A percentile compares a stretch with the other conserved stretches of the same genome.
phyloP scores from a whole-genome alignment of 2,329 filamentous ascomycete species.

The Aureobasidium pullulans region DNA sequence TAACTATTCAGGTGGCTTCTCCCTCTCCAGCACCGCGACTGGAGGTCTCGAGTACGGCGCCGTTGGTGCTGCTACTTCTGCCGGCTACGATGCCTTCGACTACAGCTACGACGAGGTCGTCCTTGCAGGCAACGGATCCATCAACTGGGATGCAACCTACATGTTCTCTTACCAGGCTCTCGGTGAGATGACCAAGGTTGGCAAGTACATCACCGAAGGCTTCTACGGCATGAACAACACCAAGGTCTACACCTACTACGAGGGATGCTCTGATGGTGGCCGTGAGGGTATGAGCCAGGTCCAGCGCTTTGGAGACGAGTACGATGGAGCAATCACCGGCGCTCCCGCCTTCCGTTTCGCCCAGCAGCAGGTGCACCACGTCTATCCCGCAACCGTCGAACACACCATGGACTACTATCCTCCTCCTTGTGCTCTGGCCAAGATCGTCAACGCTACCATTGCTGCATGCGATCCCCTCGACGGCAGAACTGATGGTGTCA shows the following conservation, averaged over 20 bases:
- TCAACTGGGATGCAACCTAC: conserved; percentile 44
- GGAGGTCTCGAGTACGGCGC: conserved; percentile 39
- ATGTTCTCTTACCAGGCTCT: conserved; percentile 47
- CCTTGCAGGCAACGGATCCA: conserved; percentile 37
- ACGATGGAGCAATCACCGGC: conserved; percentile 40
- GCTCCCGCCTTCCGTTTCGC: conserved; percentile 42
- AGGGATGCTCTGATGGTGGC: conserved; percentile 49
- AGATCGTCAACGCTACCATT: conserved; percentile 50
- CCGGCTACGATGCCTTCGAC: conserved; percentile 43
- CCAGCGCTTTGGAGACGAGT: conserved; percentile 44
- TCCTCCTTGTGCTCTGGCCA: conserved; percentile 40
- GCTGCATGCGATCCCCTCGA: conserved; percentile 49
- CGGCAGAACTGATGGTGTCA: conserved; percentile 47
- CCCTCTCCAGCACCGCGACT: conserved; percentile 32
- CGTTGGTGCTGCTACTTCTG: conserved; percentile 41
- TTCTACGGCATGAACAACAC: conserved; percentile 29
- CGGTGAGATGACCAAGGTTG: conserved; percentile 44
- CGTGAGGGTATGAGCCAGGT: conserved; percentile 44
- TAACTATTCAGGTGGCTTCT: conserved; percentile 26
- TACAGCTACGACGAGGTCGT: conserved; percentile 31
- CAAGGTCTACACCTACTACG: conserved; percentile 43
- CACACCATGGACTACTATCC: conserved; percentile 35
- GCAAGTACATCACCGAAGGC: conserved; percentile 36
- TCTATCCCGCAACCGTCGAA: conserved; percentile 35
- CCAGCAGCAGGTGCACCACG: conserved; percentile 41